Evolutionary conservation across 23 red algal genomes (phyloP), one percentile per base, ranked within the genome.

Genomic region (Gracilaria gracilis): DNA sequence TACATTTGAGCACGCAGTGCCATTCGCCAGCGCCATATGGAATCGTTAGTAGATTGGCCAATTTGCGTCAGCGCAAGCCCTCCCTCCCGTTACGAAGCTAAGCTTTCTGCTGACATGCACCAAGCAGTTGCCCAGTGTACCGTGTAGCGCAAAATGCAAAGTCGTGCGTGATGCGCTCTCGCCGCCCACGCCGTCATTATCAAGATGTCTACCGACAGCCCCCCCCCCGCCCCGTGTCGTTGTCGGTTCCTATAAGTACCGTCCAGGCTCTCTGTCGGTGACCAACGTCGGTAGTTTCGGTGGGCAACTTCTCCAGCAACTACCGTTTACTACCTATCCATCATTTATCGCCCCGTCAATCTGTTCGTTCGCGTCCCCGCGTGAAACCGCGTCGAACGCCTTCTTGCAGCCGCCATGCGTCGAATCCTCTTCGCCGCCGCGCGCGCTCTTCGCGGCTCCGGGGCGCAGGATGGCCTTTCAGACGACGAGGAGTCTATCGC

Each of bases 341-440:
- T 69, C 64, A 24, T 65, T 32, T 27, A 65, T 69, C 32, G 61
- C 27, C 12, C 0, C 61, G 8, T 2, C 6, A 36, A 55, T 15
- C 51, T 69, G 16, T 36, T 19, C 64, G 31, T 69, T 19, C 64
- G 9, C 31, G 33, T 20, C 32, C 25, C 12, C 28, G 33, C 16
- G 3, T 20, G 51, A 55, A 55, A 20, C 51, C 51, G 19, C 51
- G 9, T 9, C 51, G 19, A 15, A 6, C 11, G 51, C 17, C 51
- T 2, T 15, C 64, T 17, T 16, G 61, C 38, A 31, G 54, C 81
- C 81, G 15, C 5, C 5, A 65, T 71, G 64, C 84, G 69, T 14
- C 84, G 84, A 9, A 25, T 67, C 9, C 72, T 87, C 21, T 59
- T 48, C 0, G 46, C 42, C 14, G 67, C 67, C 49, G 65, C 69